These are phyloP conservation scores for Globisporangium camurandrum DNA, from an alignment of 352 stramenopile genomes.

Conservation along the genomic window DNA sequence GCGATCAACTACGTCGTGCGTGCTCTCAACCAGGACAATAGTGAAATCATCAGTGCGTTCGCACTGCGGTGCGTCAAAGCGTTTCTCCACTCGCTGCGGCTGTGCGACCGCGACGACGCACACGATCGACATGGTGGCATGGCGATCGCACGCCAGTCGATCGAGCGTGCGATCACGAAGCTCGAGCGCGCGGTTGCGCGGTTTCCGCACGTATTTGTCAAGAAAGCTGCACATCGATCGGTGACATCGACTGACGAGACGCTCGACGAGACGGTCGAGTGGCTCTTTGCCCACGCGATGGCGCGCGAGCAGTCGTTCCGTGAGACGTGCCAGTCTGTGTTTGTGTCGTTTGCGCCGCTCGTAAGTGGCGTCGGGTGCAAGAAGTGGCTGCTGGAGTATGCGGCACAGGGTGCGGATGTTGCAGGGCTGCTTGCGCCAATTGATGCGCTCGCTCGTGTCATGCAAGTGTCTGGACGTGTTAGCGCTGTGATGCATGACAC, in stretches of 20 bases:
- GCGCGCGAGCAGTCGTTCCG: slow-evolving; percentile 31
- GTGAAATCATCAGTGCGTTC: slow-evolving; percentile 37
- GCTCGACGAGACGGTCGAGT: slow-evolving; percentile 14
- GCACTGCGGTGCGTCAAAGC: slow-evolving; percentile 60
- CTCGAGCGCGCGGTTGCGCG: slow-evolving; percentile 47
- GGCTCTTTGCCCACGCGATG: slow-evolving; percentile 35
- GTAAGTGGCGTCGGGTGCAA: slow-evolving; percentile 27
- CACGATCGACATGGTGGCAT: slow-evolving; percentile 22
- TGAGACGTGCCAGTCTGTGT: slow-evolving; percentile 30
- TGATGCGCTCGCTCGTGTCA: slow-evolving; percentile 24
- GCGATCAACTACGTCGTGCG: slow-evolving; percentile 67
- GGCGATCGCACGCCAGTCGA: slow-evolving; percentile 43
- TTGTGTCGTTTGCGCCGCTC: slow-evolving; percentile 36
- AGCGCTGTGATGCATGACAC: too few species aligned
- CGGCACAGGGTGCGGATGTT: slow-evolving; percentile 11
- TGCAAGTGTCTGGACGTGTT: slow-evolving; percentile 4
- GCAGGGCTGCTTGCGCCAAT: slow-evolving; percentile 34
- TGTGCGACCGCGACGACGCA: slow-evolving; percentile 38
- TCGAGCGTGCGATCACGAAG: slow-evolving; percentile 51
- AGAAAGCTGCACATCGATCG: background rate
- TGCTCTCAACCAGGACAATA: slow-evolving; percentile 50
- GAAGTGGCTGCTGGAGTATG: slow-evolving; percentile 49
- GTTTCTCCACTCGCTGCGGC: slow-evolving; percentile 51
- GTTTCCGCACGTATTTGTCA: slow-evolving; percentile 43
- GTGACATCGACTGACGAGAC: slow-evolving; percentile 16